A percentile compares a stretch with the other conserved stretches of the same genome.
phyloP scores from a whole-genome alignment of 2,329 filamentous ascomycete species.

The Plenodomus tracheiphilus region DNA sequence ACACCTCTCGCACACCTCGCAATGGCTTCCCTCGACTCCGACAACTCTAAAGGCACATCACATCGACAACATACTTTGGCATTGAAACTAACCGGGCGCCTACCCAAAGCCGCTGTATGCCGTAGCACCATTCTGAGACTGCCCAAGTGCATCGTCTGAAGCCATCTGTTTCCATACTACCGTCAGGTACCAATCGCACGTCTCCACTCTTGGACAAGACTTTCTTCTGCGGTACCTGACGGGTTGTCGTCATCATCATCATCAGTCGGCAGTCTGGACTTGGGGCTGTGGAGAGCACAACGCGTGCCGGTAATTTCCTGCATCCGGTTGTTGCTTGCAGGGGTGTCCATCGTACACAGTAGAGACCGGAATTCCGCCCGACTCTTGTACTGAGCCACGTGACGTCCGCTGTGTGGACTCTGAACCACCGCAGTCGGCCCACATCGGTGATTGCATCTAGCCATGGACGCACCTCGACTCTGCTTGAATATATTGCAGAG shows the following conservation, averaged over 20 bases:
- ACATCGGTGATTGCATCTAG: neutral
- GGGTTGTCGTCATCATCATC: neutral
- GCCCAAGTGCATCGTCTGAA: conserved; percentile 1
- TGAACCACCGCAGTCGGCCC: neutral
- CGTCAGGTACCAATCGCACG: conserved; percentile 4
- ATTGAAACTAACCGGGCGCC: conserved; percentile 2
- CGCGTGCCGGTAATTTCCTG: neutral
- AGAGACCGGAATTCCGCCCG: neutral
- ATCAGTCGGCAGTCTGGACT: neutral
- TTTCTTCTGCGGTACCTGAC: neutral
- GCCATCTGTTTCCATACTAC: conserved; percentile 13
- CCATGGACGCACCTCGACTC: too few relatives aligned
- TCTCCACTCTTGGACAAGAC: conserved; percentile 1
- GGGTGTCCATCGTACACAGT: neutral
- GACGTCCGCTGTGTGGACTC: neutral
- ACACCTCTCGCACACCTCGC: conserved; percentile 25
- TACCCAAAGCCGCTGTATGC: conserved; percentile 4
- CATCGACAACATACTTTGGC: conserved; percentile 9
- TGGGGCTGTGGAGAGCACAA: neutral
- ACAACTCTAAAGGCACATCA: conserved; percentile 14
- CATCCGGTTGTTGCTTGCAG: neutral
- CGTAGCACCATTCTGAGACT: neutral
- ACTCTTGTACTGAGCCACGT: neutral
- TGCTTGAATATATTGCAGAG: neutral
- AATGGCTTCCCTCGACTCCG: conserved; percentile 19